Conservation (phyloP, 1,284 basidiomycete genomes). For the Coniophora puteana region DNA sequence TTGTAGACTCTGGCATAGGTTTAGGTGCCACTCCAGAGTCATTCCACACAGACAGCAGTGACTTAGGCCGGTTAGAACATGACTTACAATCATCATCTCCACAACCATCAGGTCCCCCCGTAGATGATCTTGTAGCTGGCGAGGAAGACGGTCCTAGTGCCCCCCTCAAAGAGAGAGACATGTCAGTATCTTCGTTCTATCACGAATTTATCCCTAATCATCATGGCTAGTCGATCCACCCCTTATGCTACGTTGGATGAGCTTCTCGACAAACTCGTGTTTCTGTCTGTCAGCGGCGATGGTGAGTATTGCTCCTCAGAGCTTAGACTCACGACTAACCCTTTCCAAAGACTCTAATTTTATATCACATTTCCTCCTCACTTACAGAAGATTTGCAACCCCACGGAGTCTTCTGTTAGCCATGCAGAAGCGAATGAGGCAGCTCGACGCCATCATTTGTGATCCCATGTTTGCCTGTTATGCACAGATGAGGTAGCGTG, state of each 20-base stretch:
- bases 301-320: conserved; percentile 40
- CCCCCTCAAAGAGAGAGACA: conserved; percentile 36
- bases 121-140: conserved; percentile 15
- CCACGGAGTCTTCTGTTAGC: conserved; percentile 73
- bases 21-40: no score
- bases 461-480: conserved; percentile 81
- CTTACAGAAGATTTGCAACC: conserved; percentile 74
- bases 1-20: no score
- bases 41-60: no score
- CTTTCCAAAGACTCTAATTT: conserved; percentile 62
- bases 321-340: background rate
- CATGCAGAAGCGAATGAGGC: conserved; percentile 80
- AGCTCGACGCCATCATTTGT: conserved; percentile 64
- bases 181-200: conserved; percentile 30
- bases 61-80: no score
- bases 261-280: conserved; percentile 72
- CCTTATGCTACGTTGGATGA: conserved; percentile 74
- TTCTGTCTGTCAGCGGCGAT: conserved; percentile 72
- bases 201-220: conserved; percentile 3
- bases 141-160: conserved; percentile 21
- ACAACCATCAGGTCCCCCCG: conserved; percentile 12
- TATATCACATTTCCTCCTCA: conserved; percentile 74
- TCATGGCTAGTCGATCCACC: conserved; percentile 44
- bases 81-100: conserved; percentile 17
- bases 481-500: conserved; percentile 72